A percentile compares a stretch with the other conserved stretches of the same genome.
These are phyloP conservation scores for Ustilago vetiveriae DNA, from an alignment of 1,284 basidiomycete species.

Conservation along the genomic window DNA sequence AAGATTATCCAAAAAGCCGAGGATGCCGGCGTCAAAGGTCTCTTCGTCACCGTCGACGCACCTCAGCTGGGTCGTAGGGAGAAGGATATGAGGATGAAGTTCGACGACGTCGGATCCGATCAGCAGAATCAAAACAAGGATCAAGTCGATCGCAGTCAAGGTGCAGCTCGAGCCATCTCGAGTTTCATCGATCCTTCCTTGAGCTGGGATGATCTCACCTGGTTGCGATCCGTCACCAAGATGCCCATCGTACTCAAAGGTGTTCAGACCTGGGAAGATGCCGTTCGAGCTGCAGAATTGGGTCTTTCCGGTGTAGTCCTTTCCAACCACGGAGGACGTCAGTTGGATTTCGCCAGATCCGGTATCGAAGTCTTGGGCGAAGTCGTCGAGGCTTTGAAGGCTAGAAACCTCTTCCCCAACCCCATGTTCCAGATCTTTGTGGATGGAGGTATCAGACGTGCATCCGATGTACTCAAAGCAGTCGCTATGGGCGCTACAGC, in stretches of 20 bases:
- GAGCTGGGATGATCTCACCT: slow-evolving; percentile 73
- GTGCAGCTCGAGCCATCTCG: slow-evolving; percentile 69
- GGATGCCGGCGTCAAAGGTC: slow-evolving; percentile 77
- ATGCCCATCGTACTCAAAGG: slow-evolving; percentile 86
- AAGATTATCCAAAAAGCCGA: slow-evolving; percentile 79
- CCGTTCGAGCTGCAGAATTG: slow-evolving; percentile 72
- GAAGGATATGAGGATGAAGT: slow-evolving; percentile 73
- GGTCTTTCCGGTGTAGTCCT: slow-evolving; percentile 70
- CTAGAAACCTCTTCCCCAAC: slow-evolving; percentile 72
- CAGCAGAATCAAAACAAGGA: slow-evolving; percentile 64
- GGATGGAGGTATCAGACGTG: slow-evolving; percentile 85
- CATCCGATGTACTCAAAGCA: slow-evolving; percentile 82
- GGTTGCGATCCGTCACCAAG: slow-evolving; percentile 78
- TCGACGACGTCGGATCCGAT: slow-evolving; percentile 71
- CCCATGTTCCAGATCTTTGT: slow-evolving; percentile 80
- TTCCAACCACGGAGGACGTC: slow-evolving; percentile 70
- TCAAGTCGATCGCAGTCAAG: slow-evolving; percentile 51
- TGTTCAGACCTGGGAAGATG: slow-evolving; percentile 74
- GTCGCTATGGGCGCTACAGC: slow-evolving; percentile 89
- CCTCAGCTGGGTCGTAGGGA: slow-evolving; percentile 86
- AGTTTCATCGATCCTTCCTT: slow-evolving; percentile 70
- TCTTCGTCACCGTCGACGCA: slow-evolving; percentile 91
- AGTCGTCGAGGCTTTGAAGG: slow-evolving; percentile 79
- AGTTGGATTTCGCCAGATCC: slow-evolving; percentile 61
- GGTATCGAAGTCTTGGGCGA: slow-evolving; percentile 74